Evolutionary conservation across 352 stramenopile genomes (phyloP).

Genomic region (Pythium phragmiticola): DNA sequence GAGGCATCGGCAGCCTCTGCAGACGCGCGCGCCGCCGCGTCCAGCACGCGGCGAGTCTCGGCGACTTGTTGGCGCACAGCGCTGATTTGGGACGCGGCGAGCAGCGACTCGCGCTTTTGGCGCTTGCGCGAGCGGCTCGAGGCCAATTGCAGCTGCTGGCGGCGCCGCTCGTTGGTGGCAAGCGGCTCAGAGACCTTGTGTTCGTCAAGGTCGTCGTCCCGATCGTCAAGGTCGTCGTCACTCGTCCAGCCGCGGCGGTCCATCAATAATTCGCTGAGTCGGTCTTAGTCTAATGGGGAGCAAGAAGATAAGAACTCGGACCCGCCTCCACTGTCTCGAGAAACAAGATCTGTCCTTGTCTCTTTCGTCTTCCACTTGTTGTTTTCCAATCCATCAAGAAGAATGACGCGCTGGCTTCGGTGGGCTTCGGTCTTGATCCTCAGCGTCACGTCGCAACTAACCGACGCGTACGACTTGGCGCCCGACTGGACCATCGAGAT

Average conservation of each 20-base stretch:
- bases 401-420: background rate
- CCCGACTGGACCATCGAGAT: slow-evolving; percentile 23
- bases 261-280: background rate
- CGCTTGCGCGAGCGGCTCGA: slow-evolving; percentile 41
- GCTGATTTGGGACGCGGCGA: slow-evolving; percentile 35
- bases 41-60: slow-evolving; percentile 30
- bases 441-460: background rate
- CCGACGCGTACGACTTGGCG: slow-evolving; percentile 16
- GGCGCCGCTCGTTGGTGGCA: slow-evolving; percentile 10
- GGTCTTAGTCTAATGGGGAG: background rate
- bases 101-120: slow-evolving; percentile 43
- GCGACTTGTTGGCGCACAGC: slow-evolving; percentile 37
- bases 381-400: background rate
- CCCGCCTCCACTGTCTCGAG: background rate
- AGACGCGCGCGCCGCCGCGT: background rate
- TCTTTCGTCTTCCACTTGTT: background rate
- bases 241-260: background rate
- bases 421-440: background rate
- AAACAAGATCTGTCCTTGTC: background rate
- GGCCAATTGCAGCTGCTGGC: slow-evolving; percentile 23
- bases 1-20: background rate
- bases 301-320: too few relatives aligned
- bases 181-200: background rate
- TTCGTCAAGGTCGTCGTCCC: background rate
- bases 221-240: background rate